Percentiles rank a stretch among this genome's conserved stretches.
Evolutionary conservation across 2,329 filamentous ascomycete genomes (phyloP).

Genomic region (Colletotrichum ledebouriae): DNA sequence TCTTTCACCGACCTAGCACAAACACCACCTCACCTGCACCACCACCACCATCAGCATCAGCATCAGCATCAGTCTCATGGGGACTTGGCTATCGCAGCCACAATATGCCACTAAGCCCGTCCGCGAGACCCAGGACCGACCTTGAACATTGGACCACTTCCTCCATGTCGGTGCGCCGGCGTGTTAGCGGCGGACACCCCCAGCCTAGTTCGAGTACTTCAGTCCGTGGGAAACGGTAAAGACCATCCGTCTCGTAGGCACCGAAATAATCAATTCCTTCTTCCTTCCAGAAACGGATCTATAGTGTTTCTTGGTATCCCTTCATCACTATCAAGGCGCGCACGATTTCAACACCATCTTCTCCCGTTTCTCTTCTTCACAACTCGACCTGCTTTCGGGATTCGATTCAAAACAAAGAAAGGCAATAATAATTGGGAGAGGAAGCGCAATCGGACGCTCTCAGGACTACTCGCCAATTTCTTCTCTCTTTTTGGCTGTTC

Average conservation of each 20-base stretch:
- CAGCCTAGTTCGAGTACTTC: neutral
- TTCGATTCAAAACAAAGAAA: neutral
- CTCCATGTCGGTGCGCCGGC: neutral
- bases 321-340: constrained; percentile 30
- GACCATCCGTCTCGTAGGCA: constrained; percentile 36
- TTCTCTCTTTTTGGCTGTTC: neutral
- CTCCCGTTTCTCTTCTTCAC: constrained; percentile 2
- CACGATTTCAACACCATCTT: constrained; percentile 17
- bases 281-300: neutral
- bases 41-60: neutral
- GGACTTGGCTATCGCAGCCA: constrained; percentile 13
- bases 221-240: constrained; percentile 24
- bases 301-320: constrained; percentile 5
- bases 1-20: neutral
- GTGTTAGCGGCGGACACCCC: constrained; percentile 12
- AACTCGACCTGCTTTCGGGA: neutral
- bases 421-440: neutral
- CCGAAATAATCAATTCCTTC: constrained; percentile 37
- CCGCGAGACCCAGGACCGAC: neutral
- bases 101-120: constrained; percentile 8
- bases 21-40: neutral
- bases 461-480: no score
- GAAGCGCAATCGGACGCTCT: neutral
- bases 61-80: neutral
- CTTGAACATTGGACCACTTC: constrained; percentile 3